phyloP scores from a whole-genome alignment of 2,329 filamentous ascomycete genomes.

The Exophiala phaeomuriformis region DNA sequence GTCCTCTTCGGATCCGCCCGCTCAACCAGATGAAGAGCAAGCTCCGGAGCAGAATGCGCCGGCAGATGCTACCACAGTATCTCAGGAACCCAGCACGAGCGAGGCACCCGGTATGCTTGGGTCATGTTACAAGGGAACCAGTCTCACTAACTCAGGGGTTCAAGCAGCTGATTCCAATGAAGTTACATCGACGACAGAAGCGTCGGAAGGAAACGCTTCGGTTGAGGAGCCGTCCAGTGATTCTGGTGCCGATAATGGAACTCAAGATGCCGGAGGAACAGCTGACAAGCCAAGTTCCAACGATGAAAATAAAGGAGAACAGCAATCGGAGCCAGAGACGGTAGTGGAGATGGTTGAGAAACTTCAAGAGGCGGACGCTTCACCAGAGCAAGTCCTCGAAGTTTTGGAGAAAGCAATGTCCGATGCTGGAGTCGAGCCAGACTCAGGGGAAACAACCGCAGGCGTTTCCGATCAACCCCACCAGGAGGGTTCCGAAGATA shows the following conservation, averaged over 20 bases:
- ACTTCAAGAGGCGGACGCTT: conserved; percentile 19
- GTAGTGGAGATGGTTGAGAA: conserved; percentile 21
- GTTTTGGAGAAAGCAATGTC: conserved; percentile 25
- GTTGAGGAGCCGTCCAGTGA: not conserved
- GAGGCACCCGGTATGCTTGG: conserved; percentile 8
- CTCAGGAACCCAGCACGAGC: conserved; percentile 1
- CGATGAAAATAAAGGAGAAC: conserved; percentile 16
- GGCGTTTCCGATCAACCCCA: not conserved
- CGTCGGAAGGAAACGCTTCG: not conserved
- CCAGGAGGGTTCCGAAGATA: not conserved
- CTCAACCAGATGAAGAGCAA: conserved; percentile 34
- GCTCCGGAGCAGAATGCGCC: conserved; percentile 12
- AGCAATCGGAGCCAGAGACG: conserved; percentile 13
- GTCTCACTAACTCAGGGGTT: not conserved
- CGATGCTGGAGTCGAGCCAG: conserved; percentile 24
- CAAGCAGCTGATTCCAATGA: conserved; percentile 1
- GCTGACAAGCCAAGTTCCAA: conserved; percentile 1
- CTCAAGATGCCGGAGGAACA: not conserved
- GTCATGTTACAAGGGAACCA: not conserved
- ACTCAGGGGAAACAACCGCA: not conserved
- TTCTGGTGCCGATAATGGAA: not conserved
- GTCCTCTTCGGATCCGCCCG: not conserved
- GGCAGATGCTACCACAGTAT: not conserved
- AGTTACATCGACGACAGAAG: not conserved
- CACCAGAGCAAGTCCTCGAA: conserved; percentile 14